These are phyloP conservation scores for Carallia pectinifolia DNA, from an alignment of 345 rosid genomes.

Conservation along the genomic window DNA sequence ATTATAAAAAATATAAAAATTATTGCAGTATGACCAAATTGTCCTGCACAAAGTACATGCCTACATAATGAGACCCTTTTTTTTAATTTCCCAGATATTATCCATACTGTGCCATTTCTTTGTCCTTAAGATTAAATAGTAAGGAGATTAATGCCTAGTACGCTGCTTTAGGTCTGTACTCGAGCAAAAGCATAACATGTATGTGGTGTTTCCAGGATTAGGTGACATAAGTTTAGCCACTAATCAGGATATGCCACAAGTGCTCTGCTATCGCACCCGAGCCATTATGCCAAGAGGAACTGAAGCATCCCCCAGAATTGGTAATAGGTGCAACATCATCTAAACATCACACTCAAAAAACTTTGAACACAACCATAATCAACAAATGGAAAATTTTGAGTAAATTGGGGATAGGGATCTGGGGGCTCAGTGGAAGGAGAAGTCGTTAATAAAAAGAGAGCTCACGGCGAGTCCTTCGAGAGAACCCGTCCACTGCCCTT, in stretches of 20 bases:
- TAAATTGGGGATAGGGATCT: background rate
- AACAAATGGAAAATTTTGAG: background rate
- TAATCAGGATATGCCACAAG: constrained; percentile 80
- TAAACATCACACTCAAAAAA: background rate
- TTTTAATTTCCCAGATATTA: too few species aligned
- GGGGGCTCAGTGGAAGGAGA: constrained; percentile 99
- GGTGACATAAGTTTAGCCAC: constrained; percentile 31
- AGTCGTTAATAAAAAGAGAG: constrained; percentile 63
- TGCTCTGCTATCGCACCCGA: constrained; percentile 52
- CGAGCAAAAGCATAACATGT: constrained; percentile 12
- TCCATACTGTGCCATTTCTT: too few species aligned
- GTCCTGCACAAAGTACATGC: too few species aligned
- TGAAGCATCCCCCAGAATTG: constrained; percentile 69
- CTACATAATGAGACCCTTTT: too few species aligned
- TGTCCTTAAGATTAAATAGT: too few species aligned
- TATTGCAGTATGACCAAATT: too few species aligned
- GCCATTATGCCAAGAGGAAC: constrained; percentile 95
- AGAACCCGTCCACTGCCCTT: constrained; percentile 72
- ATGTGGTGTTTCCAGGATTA: constrained; percentile 88
- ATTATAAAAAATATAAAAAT: too few species aligned
- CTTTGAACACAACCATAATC: too few species aligned
- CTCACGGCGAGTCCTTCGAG: constrained; percentile 64
- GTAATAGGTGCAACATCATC: constrained; percentile 62
- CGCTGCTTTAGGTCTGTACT: too few species aligned
- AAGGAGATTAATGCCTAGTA: too few species aligned